A percentile compares a stretch with the other conserved stretches of the same genome.
phyloP scores from a whole-genome alignment of 2,329 filamentous ascomycete genomes.

The Hymenoscyphus linearis region DNA sequence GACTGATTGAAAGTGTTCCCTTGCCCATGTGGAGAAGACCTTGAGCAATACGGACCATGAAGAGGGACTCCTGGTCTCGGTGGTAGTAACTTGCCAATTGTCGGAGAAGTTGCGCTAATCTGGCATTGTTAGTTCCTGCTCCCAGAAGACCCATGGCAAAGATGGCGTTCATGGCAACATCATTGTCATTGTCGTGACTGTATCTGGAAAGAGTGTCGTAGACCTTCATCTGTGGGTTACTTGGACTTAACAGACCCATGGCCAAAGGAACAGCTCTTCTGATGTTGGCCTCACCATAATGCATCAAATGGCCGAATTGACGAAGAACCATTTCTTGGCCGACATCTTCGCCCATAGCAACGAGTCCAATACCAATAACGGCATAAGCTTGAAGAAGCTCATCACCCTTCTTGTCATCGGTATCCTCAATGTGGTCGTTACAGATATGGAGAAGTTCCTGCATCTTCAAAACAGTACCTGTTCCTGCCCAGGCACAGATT shows the following conservation, averaged over 20 bases:
- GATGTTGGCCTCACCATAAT: slow-evolving; percentile 97
- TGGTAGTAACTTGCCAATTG: slow-evolving; percentile 98
- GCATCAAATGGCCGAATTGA: slow-evolving; percentile 97
- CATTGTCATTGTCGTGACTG: slow-evolving; percentile 97
- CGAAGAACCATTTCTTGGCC: slow-evolving; percentile 98
- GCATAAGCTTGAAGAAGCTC: slow-evolving; percentile 95
- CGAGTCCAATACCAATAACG: slow-evolving; percentile 86
- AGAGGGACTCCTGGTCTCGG: slow-evolving; percentile 89
- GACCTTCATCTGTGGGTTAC: slow-evolving; percentile 99
- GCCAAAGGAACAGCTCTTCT: slow-evolving; percentile 92
- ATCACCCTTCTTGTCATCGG: slow-evolving; percentile 90
- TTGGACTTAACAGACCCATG: slow-evolving; percentile 93
- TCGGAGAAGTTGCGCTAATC: slow-evolving; percentile 86
- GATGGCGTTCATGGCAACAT: slow-evolving; percentile 96
- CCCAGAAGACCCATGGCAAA: slow-evolving; percentile 98
- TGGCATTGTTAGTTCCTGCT: slow-evolving; percentile 96
- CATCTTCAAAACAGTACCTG: slow-evolving; percentile 92
- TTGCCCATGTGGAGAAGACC: slow-evolving; percentile 99
- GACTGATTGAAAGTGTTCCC: slow-evolving; percentile 89
- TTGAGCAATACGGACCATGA: slow-evolving; percentile 99
- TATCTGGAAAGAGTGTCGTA: slow-evolving; percentile 97
- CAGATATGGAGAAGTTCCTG: slow-evolving; percentile 97
- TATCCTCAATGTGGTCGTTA: slow-evolving; percentile 94
- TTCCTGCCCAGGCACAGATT: slow-evolving; percentile 97
- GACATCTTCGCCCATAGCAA: slow-evolving; percentile 97